These are phyloP conservation scores for Plenodomus biglobosus DNA, from an alignment of 2,329 filamentous ascomycete species.

Conservation along the genomic window DNA sequence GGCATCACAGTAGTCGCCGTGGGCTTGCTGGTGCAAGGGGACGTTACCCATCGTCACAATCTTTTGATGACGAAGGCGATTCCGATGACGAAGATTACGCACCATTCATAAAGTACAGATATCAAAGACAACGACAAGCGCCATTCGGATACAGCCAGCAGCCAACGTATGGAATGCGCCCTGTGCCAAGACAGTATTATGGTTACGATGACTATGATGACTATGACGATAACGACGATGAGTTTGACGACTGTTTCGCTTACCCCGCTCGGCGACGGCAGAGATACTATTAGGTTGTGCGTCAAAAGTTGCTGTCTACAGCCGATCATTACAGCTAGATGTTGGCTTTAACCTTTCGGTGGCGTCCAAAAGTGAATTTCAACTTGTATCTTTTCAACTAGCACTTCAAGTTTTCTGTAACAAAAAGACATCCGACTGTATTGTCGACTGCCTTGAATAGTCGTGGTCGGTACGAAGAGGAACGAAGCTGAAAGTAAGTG, in stretches of 20 bases:
- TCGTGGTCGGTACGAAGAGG: too few species aligned
- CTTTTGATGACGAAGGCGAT: conserved; percentile 9
- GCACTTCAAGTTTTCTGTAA: too few species aligned
- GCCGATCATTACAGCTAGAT: neutral
- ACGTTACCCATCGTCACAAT: conserved; percentile 3
- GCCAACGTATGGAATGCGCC: conserved; percentile 1
- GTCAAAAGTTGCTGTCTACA: neutral
- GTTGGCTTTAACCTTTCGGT: too few species aligned
- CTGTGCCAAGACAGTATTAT: conserved; percentile 4
- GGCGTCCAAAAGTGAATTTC: too few species aligned
- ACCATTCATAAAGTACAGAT: neutral
- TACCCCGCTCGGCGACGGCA: neutral
- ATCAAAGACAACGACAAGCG: neutral
- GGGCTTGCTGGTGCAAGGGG: conserved; percentile 1
- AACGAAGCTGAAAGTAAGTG: too few species aligned
- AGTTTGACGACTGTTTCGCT: conserved; percentile 2
- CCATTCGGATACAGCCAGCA: neutral
- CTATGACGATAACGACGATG: conserved; percentile 9
- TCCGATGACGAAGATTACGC: conserved; percentile 16
- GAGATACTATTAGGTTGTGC: neutral
- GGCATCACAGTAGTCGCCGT: neutral
- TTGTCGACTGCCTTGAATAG: too few species aligned
- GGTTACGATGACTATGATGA: conserved; percentile 13
- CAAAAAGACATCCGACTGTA: too few species aligned
- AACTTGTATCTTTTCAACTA: too few species aligned